Evolutionary conservation across 2,329 filamentous ascomycete genomes (phyloP), one percentile per base, ranked within the genome.

Genomic region (Aspergillus novoparasiticus): DNA sequence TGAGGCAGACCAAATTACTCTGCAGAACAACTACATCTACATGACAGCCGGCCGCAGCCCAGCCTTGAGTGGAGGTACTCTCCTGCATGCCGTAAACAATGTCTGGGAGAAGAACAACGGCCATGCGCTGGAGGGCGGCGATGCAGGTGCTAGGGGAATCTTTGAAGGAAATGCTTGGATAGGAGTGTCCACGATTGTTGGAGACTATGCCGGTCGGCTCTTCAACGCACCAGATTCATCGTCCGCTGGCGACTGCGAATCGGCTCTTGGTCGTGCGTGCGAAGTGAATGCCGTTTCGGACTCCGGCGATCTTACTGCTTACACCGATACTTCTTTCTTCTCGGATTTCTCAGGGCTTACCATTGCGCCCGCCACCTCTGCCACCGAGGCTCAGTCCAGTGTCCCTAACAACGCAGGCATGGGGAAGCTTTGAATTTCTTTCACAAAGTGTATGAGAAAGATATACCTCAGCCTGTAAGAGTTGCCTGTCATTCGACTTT

Each of bases 11-110:
- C 46, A 50, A 64, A 79, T 88, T 69, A 88, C 86, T 66, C 70
- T 88, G 72, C 85, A 86, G 79, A 80, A 81, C 67, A 88, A 88
- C 81, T 87, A 87, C 78, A 79, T 88, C 72, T 84, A 87, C 81
- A 80, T 86, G 75, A 83, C 83, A 55, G 83, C 80, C 12, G 86
- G 86, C 61, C 85, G 86, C 59, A 78, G 79, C 16, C 86, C 86
- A 68, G 87, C 88, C 79, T 79, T 88, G 26, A 78, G 75, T 61
- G 80, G 80, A 26, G 84, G 84, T 73, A 86, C 86, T 60, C 81
- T 87, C 53, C 77, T 88, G 58, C 86, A 89, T 75, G 84, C 83
- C 50, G 71, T 58, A 72, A 88, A 87, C 83, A 88, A 88, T 81
- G 86, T 84, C 82, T 87, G 81, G 78, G 80, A 85, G 70, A 79